Percentiles rank a stretch among this genome's conserved stretches.
Conservation (phyloP, 371 early-diverging fungal species). For the Rhizopus delemar region DNA sequence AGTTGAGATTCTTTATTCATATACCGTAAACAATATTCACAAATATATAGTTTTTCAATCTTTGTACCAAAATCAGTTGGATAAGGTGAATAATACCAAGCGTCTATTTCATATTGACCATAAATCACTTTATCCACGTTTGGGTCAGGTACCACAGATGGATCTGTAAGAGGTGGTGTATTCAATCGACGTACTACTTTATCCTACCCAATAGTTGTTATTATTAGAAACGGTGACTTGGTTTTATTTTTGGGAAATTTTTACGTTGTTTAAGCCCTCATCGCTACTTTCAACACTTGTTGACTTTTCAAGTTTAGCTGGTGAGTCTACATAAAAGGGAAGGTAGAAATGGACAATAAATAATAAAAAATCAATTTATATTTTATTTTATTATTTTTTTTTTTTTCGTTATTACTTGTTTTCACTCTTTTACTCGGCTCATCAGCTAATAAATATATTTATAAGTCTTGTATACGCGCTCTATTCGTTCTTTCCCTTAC, state of each 20-base stretch:
- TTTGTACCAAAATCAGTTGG: constrained; percentile 78
- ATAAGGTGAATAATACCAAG: constrained; percentile 96
- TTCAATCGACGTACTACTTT: constrained; percentile 8
- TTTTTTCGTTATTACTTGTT: not conserved
- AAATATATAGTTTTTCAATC: constrained; percentile 77
- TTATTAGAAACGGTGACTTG: no score
- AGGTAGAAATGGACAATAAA: not conserved
- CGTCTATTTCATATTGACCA: constrained; percentile 70
- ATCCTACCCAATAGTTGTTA: not conserved
- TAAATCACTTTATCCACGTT: constrained; percentile 62
- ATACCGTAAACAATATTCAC: constrained; percentile 87
- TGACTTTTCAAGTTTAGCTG: not conserved
- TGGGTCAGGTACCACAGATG: constrained; percentile 24
- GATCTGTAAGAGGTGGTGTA: constrained; percentile 26
- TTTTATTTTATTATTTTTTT: not conserved
- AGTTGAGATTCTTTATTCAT: constrained; percentile 49
- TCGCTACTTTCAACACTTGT: not conserved
- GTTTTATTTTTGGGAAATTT: no score
- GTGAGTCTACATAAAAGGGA: not conserved
- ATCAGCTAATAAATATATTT: not conserved
- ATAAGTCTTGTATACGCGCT: not conserved
- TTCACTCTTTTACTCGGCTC: not conserved
- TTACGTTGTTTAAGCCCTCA: no score
- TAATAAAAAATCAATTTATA: not conserved
- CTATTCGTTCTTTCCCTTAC: not conserved